phyloP scores from a whole-genome alignment of 768 basidiomycete genomes.

The Termitomyces sp. region DNA sequence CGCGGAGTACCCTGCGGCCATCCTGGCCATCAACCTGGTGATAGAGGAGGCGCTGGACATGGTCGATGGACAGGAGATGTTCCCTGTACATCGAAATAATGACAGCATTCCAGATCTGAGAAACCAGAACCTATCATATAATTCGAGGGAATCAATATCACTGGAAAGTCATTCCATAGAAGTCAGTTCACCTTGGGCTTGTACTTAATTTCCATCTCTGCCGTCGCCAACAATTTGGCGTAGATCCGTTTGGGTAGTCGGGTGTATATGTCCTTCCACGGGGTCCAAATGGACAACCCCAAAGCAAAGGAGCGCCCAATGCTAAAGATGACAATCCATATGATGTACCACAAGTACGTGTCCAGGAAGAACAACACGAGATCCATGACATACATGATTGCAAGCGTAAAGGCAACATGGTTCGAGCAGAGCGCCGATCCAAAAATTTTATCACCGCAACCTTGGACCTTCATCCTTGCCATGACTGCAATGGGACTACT shows the following conservation, averaged over 20 bases:
- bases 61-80: conserved; percentile 95
- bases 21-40: conserved; percentile 93
- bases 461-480: conserved; percentile 92
- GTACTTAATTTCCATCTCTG: conserved; percentile 99
- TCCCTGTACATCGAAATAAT: conserved; percentile 99
- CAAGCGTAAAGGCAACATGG: conserved; percentile 90
- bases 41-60: conserved; percentile 95
- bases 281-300: conserved; percentile 98
- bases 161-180: not conserved
- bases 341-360: conserved; percentile 99
- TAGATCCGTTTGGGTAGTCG: conserved; percentile 97
- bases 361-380: conserved; percentile 97
- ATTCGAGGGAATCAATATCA: not conserved
- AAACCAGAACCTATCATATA: conserved; percentile 73
- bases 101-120: conserved; percentile 99
- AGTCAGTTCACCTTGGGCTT: conserved; percentile 78
- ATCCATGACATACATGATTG: conserved; percentile 99
- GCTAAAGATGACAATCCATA: conserved; percentile 96
- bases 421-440: conserved; percentile 82
- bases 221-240: conserved; percentile 92
- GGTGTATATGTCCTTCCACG: conserved; percentile 97
- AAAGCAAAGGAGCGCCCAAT: conserved; percentile 88
- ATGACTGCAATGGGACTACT: conserved; percentile 94
- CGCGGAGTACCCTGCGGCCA: conserved; percentile 88
- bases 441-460: conserved; percentile 83